Evolutionary conservation across 164 flowering plant species (phyloP).

Genomic region (Litsea cubeba): DNA sequence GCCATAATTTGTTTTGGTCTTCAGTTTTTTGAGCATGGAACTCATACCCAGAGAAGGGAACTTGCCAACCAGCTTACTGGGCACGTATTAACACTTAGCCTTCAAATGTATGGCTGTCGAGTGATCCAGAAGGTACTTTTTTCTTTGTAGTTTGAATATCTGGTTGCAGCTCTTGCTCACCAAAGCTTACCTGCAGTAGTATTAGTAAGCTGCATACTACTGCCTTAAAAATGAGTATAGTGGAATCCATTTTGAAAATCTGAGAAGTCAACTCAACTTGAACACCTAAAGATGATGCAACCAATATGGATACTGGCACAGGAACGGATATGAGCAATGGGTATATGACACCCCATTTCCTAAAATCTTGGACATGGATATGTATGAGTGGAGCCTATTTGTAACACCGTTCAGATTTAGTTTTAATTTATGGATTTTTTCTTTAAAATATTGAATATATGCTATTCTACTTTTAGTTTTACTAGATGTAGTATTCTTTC

Average conservation of each 20-base stretch:
- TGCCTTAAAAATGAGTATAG: neutral
- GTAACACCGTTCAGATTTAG: too few relatives aligned
- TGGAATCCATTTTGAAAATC: neutral
- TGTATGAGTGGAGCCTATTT: too few relatives aligned
- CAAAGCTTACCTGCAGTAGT: neutral
- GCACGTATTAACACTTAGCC: conserved; percentile 70
- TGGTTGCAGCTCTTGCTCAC: neutral
- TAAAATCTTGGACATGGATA: too few relatives aligned
- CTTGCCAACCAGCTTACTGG: conserved; percentile 68
- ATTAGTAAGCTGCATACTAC: neutral
- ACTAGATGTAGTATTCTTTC: too few relatives aligned
- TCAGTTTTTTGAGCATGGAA: conserved; percentile 91
- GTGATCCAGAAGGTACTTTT: conserved; percentile 76
- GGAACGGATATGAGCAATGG: too few relatives aligned
- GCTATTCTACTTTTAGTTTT: too few relatives aligned
- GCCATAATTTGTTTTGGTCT: conserved; percentile 8
- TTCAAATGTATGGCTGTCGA: conserved; percentile 93
- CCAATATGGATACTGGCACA: too few relatives aligned
- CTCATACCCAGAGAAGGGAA: conserved; percentile 64
- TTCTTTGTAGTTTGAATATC: neutral
- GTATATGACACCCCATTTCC: too few relatives aligned
- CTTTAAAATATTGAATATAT: too few relatives aligned
- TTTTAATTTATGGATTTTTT: too few relatives aligned
- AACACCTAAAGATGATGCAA: neutral
- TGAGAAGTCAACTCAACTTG: neutral